These are phyloP conservation scores for Mycena vulgaris DNA, from an alignment of 768 basidiomycete species.

Conservation along the genomic window DNA sequence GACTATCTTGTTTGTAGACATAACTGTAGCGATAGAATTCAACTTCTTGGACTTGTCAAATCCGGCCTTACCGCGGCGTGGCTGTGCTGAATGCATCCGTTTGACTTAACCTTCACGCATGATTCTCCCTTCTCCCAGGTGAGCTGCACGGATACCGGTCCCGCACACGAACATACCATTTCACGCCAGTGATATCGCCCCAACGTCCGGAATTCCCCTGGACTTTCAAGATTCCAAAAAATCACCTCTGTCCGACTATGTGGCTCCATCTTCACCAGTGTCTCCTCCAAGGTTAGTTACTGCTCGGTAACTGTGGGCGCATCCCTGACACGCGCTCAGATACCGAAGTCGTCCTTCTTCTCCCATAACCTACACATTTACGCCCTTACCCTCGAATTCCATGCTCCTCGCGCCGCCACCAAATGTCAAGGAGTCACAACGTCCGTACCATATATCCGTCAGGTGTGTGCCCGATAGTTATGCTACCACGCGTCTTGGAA, in stretches of 20 bases:
- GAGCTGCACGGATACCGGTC: conserved; percentile 15
- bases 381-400: conserved; percentile 54
- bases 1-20: conserved; percentile 23
- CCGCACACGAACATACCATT: conserved; percentile 2
- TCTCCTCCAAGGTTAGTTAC: conserved; percentile 19
- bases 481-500: not conserved
- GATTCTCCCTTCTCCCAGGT: conserved; percentile 45
- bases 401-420: conserved; percentile 57
- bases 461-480: conserved; percentile 13
- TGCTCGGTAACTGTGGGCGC: not conserved
- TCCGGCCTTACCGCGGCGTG: not conserved
- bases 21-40: conserved; percentile 38
- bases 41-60: conserved; percentile 22
- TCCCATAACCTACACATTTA: conserved; percentile 58
- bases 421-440: conserved; percentile 45
- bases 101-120: conserved; percentile 24
- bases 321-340: conserved; percentile 26
- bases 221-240: conserved; percentile 16
- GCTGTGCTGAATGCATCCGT: not conserved
- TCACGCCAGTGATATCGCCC: conserved; percentile 14
- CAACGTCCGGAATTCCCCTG: conserved; percentile 21
- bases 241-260: conserved; percentile 15
- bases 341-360: conserved; percentile 49
- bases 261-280: not conserved
- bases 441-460: conserved; percentile 62